Conservation (phyloP, 1,139 yeast species). For the Debaryomyces nepalensis region DNA sequence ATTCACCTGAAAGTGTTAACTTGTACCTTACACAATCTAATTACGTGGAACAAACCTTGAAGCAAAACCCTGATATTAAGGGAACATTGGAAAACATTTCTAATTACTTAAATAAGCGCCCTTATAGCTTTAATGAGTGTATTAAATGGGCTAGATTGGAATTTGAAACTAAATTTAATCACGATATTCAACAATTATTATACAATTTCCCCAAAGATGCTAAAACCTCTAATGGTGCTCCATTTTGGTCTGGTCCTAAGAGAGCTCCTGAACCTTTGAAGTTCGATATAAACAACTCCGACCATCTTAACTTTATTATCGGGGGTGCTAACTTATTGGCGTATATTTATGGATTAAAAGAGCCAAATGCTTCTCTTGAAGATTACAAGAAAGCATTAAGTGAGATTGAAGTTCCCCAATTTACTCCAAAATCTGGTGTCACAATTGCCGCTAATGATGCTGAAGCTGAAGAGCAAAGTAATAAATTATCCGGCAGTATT, state of each 20-base stretch:
- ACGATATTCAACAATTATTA: conserved; percentile 86
- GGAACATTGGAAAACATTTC: conserved; percentile 81
- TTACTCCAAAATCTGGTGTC: conserved; percentile 74
- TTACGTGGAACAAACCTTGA: conserved; percentile 86
- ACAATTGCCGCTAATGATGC: conserved; percentile 87
- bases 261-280: conserved; percentile 87
- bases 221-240: conserved; percentile 84
- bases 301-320: conserved; percentile 81
- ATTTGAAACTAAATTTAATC: conserved; percentile 81
- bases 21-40: conserved; percentile 89
- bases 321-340: conserved; percentile 95
- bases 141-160: conserved; percentile 92
- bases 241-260: conserved; percentile 98
- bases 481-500: conserved; percentile 48
- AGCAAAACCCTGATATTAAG: conserved; percentile 90
- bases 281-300: conserved; percentile 74
- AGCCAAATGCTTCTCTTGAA: conserved; percentile 43
- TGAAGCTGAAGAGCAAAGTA: conserved; percentile 82
- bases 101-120: conserved; percentile 75
- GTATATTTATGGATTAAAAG: conserved; percentile 82
- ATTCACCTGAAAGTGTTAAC: conserved; percentile 91
- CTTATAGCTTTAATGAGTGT: conserved; percentile 90
- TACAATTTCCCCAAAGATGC: conserved; percentile 96
- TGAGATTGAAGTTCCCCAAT: conserved; percentile 45
- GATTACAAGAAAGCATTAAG: conserved; percentile 58